Base-by-base conservation (phyloP, 2,329 filamentous ascomycete species). In the Ophiosphaerella narmari region DNA sequence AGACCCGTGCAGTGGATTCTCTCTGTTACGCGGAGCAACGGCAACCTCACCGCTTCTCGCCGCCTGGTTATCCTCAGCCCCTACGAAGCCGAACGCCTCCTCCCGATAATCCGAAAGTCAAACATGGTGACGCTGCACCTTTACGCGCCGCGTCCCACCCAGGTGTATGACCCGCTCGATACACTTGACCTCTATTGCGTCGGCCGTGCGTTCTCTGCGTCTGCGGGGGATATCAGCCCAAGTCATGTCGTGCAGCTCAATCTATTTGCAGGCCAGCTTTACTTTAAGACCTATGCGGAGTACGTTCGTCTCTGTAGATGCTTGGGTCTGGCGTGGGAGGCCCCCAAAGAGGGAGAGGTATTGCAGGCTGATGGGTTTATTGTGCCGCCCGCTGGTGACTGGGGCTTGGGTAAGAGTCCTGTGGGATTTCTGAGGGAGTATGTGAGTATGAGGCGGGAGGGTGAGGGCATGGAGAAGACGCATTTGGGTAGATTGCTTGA, bases 221-320 rank as follows among this genome's bases (percentile, higher is more conserved):
- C 73, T 58, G 1, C 41, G 53, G 2, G 11, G 3, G 1, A 23
- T 13, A n/a, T 46, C n/a, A 9, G 4, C 16, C 16, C 36, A 40
- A 46, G 36, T 31, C 38, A 14, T 7, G 61, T 73, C 0, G 69
- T 75, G 0, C 74, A 82, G 47, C 76, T 90, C 0, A 86, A 86
- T 39, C 68, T 90, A 0, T 89, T 90, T 46, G 76, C 87, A 0
- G 87, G 87, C 0, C 84, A 88, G 49, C 74, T 89, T 0, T 89
- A 89, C 58, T 72, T 89, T 13, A 64, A 61, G 0, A 77, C 74
- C 0, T 82, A 77, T 36, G 50, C 72, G 0, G 79, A 87, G 43
- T 90, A 89, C 54, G 54, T 66, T 0, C 61, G 71, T 0, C 62
- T 79, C 0, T 85, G 82, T 50, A 60, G 70, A 0, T 79, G 77